phyloP scores from a whole-genome alignment of 768 basidiomycete species.

The Favolaschia claudopus region DNA sequence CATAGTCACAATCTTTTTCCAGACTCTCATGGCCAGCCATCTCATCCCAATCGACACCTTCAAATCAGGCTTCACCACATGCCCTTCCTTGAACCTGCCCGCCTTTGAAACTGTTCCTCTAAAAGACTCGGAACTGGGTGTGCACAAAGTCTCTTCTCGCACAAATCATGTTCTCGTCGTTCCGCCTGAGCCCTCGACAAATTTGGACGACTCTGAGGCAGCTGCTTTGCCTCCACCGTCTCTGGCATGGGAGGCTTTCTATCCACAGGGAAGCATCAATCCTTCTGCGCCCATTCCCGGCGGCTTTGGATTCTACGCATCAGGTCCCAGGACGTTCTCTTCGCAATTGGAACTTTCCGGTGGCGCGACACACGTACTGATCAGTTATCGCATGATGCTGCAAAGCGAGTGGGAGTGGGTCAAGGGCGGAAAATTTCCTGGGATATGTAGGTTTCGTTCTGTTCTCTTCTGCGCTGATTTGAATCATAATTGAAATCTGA shows the following conservation, averaged over 20 bases:
- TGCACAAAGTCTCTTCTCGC: slow-evolving; percentile 53
- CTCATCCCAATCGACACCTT: slow-evolving; percentile 38
- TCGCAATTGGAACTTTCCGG: slow-evolving; percentile 40
- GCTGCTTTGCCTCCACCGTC: slow-evolving; percentile 36
- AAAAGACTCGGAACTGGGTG: slow-evolving; percentile 53
- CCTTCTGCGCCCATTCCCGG: slow-evolving; percentile 59
- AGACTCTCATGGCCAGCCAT: slow-evolving; percentile 9
- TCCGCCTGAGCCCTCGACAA: not conserved
- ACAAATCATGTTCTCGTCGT: slow-evolving; percentile 33
- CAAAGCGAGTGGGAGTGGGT: slow-evolving; percentile 68
- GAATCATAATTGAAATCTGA: not conserved
- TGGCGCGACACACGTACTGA: slow-evolving; percentile 60
- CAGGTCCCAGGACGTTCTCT: slow-evolving; percentile 56
- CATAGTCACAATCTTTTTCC: too few relatives aligned
- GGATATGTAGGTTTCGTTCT: slow-evolving; percentile 60
- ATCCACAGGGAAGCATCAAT: slow-evolving; percentile 67
- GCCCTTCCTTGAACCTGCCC: slow-evolving; percentile 28
- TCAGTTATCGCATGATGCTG: slow-evolving; percentile 75
- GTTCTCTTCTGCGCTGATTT: not conserved
- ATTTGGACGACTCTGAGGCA: not conserved
- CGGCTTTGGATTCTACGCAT: slow-evolving; percentile 76
- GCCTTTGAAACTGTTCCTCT: slow-evolving; percentile 41
- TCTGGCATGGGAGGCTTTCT: slow-evolving; percentile 68
- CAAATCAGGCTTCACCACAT: slow-evolving; percentile 53
- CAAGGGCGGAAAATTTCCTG: slow-evolving; percentile 83